These are phyloP conservation scores for Rhynchospora tenuis DNA, from an alignment of 176 grass and related monocot genomes.

Conservation along the genomic window DNA sequence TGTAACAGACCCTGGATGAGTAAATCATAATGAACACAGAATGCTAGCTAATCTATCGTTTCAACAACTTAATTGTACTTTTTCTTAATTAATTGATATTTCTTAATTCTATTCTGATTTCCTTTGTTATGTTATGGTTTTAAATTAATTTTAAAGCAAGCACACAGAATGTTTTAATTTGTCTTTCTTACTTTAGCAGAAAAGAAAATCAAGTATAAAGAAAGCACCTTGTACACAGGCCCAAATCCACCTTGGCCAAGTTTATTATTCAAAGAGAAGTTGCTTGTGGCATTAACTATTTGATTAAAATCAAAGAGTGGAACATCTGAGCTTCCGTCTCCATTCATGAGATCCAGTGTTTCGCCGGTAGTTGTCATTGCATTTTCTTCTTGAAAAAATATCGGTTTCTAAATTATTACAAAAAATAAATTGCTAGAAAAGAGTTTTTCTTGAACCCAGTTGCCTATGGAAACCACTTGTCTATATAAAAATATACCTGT, in stretches of 20 bases:
- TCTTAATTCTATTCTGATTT: too few species aligned
- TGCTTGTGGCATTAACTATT: constrained; percentile 9
- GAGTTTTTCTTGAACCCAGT: neutral
- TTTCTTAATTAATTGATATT: too few species aligned
- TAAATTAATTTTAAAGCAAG: too few species aligned
- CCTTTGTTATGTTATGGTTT: too few species aligned
- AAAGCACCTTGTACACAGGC: constrained; percentile 25
- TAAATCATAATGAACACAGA: neutral
- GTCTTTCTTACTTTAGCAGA: too few species aligned
- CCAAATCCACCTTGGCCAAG: constrained; percentile 31
- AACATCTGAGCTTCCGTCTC: constrained; percentile 11
- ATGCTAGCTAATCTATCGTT: neutral
- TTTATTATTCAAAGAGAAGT: constrained; percentile 22
- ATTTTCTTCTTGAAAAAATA: neutral
- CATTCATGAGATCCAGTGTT: neutral
- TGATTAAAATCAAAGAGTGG: neutral
- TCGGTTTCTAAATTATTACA: neutral
- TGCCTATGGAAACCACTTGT: neutral
- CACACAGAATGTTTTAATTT: too few species aligned
- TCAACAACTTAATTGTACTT: too few species aligned
- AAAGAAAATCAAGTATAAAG: neutral
- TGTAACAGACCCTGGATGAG: neutral
- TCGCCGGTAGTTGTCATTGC: neutral
- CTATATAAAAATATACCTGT: neutral
- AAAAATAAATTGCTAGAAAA: neutral